These are phyloP conservation scores for Blastocystis hominis DNA, from an alignment of 352 stramenopile species.

Conservation along the genomic window DNA sequence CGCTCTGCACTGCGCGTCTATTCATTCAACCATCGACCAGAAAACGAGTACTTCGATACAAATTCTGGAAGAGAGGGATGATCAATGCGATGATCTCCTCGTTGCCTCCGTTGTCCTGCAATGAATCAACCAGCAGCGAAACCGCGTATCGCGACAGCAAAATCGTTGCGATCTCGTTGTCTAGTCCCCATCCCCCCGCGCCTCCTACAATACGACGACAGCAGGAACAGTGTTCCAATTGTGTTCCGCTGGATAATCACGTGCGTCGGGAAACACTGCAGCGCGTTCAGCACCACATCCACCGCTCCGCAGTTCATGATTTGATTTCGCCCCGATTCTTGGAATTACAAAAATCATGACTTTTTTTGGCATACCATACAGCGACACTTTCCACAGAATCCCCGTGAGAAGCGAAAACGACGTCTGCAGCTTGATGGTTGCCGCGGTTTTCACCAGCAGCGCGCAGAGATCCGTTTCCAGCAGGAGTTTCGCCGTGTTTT, in stretches of 20 bases:
- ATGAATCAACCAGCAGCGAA: not conserved
- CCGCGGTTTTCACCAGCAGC: not conserved
- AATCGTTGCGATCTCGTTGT: not conserved
- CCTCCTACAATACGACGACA: not conserved
- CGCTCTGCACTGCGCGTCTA: not conserved
- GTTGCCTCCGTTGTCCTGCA: not conserved
- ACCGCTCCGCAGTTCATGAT: not conserved
- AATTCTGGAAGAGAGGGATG: not conserved
- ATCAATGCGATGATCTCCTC: not conserved
- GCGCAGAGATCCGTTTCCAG: not conserved
- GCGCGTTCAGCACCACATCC: not conserved
- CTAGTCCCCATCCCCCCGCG: not conserved
- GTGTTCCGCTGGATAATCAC: not conserved
- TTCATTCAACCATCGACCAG: not conserved
- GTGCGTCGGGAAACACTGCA: slow-evolving; percentile 7
- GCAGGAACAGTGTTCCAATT: not conserved
- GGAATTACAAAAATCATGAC: not conserved
- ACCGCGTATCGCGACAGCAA: not conserved
- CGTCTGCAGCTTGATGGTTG: not conserved
- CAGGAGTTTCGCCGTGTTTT: not conserved
- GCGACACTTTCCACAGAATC: slow-evolving; percentile 14
- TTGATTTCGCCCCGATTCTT: not conserved
- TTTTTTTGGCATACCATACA: not conserved
- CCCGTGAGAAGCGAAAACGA: not conserved
- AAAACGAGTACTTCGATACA: not conserved